Evolutionary conservation across 441 rosid genomes (phyloP).

Genomic region (Geranium incanum): DNA sequence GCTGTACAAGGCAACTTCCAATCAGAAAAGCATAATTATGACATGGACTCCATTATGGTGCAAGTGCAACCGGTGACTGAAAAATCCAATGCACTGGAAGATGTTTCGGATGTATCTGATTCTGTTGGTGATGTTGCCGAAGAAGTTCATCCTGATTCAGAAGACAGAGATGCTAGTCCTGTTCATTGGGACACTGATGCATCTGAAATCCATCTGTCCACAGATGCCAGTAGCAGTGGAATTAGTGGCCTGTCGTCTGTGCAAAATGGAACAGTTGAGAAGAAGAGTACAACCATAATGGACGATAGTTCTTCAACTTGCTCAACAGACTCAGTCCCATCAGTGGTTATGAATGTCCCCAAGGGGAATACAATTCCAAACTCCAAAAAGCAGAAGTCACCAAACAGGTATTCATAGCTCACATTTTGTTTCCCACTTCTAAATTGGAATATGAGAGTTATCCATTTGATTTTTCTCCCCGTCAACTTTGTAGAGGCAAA

Average conservation of each 20-base stretch:
- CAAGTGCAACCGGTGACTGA: conserved; percentile 39
- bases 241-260: conserved; percentile 44
- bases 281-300: conserved; percentile 46
- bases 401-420: conserved; percentile 47
- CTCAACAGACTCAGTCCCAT: conserved; percentile 80
- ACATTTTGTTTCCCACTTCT: no score
- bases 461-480: background rate
- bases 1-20: conserved; percentile 34
- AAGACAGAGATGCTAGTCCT: conserved; percentile 67
- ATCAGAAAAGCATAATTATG: conserved; percentile 32
- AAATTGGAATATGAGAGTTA: background rate
- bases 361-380: conserved; percentile 46
- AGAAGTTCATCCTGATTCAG: conserved; percentile 52
- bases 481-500: no score
- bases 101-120: conserved; percentile 66
- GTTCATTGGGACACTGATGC: conserved; percentile 81
- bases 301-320: conserved; percentile 98
- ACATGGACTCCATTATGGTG: conserved; percentile 29
- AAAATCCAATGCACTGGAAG: conserved; percentile 55
- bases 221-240: conserved; percentile 52
- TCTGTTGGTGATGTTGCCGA: conserved; percentile 44
- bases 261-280: conserved; percentile 46
- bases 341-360: conserved; percentile 55
- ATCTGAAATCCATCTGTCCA: conserved; percentile 60
- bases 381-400: conserved; percentile 43